Evolutionary conservation across 2,329 filamentous ascomycete genomes (phyloP).

Genomic region (Anthostomella pinea): DNA sequence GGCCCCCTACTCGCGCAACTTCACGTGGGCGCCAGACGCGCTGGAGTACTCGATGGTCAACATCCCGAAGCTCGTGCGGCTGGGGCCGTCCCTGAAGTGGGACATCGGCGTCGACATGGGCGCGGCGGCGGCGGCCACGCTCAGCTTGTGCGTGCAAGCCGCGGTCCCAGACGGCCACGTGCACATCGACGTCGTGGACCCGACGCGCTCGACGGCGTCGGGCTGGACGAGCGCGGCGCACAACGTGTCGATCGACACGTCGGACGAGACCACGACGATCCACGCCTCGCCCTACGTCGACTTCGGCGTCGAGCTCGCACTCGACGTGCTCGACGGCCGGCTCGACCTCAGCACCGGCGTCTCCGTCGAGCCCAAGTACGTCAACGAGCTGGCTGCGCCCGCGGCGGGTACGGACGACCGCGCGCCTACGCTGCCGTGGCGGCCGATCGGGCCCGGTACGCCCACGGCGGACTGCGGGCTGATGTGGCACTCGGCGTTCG

Average conservation of each 20-base stretch:
- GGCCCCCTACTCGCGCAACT: conserved; percentile 32
- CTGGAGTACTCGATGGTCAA: conserved; percentile 37
- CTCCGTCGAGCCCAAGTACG: conserved; percentile 35
- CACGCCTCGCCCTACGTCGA: conserved; percentile 32
- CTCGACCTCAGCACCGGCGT: conserved; percentile 38
- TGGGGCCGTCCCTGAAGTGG: conserved; percentile 37
- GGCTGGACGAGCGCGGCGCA: conserved; percentile 40
- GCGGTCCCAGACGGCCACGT: conserved; percentile 34
- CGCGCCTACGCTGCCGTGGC: conserved; percentile 1
- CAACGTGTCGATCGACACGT: conserved; percentile 31
- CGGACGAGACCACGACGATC: conserved; percentile 31
- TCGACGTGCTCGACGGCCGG: conserved; percentile 35
- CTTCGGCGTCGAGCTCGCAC: conserved; percentile 37
- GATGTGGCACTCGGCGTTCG: conserved; percentile 25
- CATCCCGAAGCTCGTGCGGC: conserved; percentile 39
- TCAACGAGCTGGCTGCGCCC: conserved; percentile 37
- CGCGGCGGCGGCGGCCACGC: conserved; percentile 31
- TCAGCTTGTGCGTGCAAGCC: conserved; percentile 32
- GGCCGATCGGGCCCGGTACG: conserved; percentile 12
- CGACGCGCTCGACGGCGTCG: conserved; percentile 25
- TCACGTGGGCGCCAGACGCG: conserved; percentile 35
- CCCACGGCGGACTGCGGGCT: conserved; percentile 23
- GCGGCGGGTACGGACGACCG: conserved; percentile 11
- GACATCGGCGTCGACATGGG: conserved; percentile 36
- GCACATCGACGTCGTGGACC: conserved; percentile 37